Base-by-base conservation (phyloP, 2,329 filamentous ascomycete genomes). In the Talaromyces rugulosus region DNA sequence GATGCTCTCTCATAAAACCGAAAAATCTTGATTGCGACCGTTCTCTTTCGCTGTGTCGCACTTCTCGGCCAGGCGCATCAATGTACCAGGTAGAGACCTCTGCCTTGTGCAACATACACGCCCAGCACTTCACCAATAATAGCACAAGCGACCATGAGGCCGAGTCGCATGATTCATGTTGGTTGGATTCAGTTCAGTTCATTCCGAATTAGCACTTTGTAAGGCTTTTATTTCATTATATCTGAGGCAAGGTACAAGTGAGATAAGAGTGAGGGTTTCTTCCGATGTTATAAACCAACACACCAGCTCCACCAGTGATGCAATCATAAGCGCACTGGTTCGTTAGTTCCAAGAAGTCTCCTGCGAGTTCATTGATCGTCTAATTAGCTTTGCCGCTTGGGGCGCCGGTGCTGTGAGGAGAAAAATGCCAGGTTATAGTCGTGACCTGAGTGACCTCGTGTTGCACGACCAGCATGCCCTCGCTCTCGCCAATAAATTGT, bases 101-200 rank as follows among this genome's bases (percentile, higher is more conserved):
- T 47, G 16, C 14, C 50, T 23, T 58, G 56, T 58, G 28, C 56
- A 50, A 50, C 16, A 51, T 47, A 31, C 28, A 53, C 27, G 11
- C 2, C 14, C 12, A n/a, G 12, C 27, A 18, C 40, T 57, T 58
- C 56, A 51, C 42, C 56, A 51, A 57, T 44, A 27, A 30, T 18
- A 42, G 44, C 44, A 23, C 16, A n/a, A 28, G 42, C 36, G 27
- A 30, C 40, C 6, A 23, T 42, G 42, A n/a, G 40, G 56, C 16
- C 28, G 42, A 50, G 56, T 58, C 56, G 56, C 56, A 58, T 58
- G 56, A 58, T 47, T 58, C 56, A 40, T 58, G n/a, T 50, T 50
- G 56, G 33, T 31, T 40, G 16, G 18, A 23, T 33, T 58, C 28
- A n/a, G 12, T 53, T 53, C 16, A 53, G 7, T 53, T 30, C 16